phyloP scores from a whole-genome alignment of 768 basidiomycete species.

The Boletus pseudopeckii region DNA sequence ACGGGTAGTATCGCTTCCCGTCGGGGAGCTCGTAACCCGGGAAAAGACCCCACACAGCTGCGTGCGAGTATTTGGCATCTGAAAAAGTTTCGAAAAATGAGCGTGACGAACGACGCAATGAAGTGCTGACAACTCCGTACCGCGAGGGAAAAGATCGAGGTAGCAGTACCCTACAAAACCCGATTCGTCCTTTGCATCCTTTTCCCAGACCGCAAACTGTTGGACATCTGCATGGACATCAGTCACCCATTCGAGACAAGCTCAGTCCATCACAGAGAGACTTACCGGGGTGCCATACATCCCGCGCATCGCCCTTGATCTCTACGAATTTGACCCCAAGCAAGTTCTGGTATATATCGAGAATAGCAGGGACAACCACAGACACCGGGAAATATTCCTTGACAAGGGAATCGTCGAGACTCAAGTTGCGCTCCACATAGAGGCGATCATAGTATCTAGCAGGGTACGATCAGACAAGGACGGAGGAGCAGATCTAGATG shows the following conservation, averaged over 20 bases:
- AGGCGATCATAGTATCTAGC: slow-evolving; percentile 32
- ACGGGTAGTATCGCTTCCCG: slow-evolving; percentile 66
- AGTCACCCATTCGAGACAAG: neutral
- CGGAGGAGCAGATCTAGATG: neutral
- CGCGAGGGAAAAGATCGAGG: slow-evolving; percentile 82
- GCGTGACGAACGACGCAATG: neutral
- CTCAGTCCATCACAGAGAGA: slow-evolving; percentile 2
- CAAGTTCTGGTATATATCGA: slow-evolving; percentile 79
- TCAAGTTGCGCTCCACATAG: slow-evolving; percentile 61
- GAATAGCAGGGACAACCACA: slow-evolving; percentile 76
- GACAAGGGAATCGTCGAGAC: slow-evolving; percentile 72
- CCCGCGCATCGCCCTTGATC: slow-evolving; percentile 50
- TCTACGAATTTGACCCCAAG: slow-evolving; percentile 68
- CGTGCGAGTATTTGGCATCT: slow-evolving; percentile 83
- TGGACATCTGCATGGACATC: slow-evolving; percentile 58
- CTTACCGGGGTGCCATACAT: slow-evolving; percentile 79
- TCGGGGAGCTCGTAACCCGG: slow-evolving; percentile 57
- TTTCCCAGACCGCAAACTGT: slow-evolving; percentile 82
- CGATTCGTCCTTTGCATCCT: slow-evolving; percentile 62
- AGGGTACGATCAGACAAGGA: neutral
- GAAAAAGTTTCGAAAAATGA: slow-evolving; percentile 1
- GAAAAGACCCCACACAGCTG: slow-evolving; percentile 78
- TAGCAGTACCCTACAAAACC: slow-evolving; percentile 85
- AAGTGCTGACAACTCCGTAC: slow-evolving; percentile 34
- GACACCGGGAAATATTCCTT: slow-evolving; percentile 90